These are phyloP conservation scores for Cercospora zeae-maydis DNA, from an alignment of 2,329 filamentous ascomycete genomes.

Conservation along the genomic window DNA sequence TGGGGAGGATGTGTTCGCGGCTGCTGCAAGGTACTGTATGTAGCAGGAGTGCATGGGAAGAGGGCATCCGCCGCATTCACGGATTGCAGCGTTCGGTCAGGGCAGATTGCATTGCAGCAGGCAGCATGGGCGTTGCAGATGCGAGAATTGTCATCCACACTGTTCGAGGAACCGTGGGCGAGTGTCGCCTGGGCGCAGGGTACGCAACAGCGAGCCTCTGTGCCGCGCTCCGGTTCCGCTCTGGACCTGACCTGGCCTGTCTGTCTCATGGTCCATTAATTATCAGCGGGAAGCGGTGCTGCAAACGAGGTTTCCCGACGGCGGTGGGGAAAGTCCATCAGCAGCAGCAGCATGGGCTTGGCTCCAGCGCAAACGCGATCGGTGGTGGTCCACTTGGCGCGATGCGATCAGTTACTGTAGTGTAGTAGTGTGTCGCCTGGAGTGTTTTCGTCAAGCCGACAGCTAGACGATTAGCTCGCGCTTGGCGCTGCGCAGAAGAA, in stretches of 20 bases:
- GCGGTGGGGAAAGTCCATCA: too few relatives aligned
- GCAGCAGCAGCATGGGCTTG: too few relatives aligned
- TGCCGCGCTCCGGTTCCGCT: too few relatives aligned
- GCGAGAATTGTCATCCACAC: background rate
- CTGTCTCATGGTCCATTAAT: too few relatives aligned
- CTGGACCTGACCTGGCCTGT: too few relatives aligned
- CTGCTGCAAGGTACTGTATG: background rate
- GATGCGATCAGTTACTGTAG: too few relatives aligned
- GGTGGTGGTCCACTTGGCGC: too few relatives aligned
- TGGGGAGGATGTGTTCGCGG: background rate
- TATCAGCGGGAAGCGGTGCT: too few relatives aligned
- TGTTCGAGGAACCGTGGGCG: background rate
- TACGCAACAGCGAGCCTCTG: background rate
- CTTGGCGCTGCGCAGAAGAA: background rate
- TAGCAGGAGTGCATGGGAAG: background rate
- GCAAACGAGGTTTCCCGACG: too few relatives aligned
- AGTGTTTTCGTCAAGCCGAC: too few relatives aligned
- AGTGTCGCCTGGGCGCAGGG: background rate
- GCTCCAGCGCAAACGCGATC: too few relatives aligned
- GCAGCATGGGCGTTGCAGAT: background rate
- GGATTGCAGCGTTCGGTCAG: background rate
- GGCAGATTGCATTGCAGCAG: background rate
- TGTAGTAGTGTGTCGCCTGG: too few relatives aligned
- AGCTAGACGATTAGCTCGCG: background rate
- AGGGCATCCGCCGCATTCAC: background rate